A percentile compares a stretch with the other conserved stretches of the same genome.
These are phyloP conservation scores for Trametes polyzona DNA, from an alignment of 1,284 basidiomycete genomes.

Conservation along the genomic window DNA sequence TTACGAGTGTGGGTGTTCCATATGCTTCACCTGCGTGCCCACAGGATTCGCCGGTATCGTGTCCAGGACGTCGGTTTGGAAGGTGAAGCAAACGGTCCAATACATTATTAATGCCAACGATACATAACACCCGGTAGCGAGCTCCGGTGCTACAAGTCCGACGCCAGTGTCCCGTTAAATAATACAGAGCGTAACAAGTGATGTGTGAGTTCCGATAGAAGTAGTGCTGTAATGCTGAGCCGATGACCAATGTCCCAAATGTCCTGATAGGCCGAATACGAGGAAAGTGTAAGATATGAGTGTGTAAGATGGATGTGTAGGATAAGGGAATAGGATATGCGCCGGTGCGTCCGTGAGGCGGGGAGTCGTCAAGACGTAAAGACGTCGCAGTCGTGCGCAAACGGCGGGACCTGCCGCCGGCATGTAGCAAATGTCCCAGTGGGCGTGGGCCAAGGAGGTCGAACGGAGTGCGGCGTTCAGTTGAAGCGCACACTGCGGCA, in stretches of 20 bases:
- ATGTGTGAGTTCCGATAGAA: not conserved
- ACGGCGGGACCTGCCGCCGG: not conserved
- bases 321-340: not conserved
- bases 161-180: constrained; percentile 7
- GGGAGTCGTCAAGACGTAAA: not conserved
- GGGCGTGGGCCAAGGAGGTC: not conserved
- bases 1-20: not conserved
- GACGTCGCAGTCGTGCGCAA: not conserved
- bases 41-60: not conserved
- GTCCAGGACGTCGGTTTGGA: not conserved
- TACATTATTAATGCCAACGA: not conserved
- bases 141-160: not conserved
- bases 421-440: not conserved
- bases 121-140: not conserved
- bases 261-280: not conserved
- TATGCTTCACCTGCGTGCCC: not conserved
- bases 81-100: not conserved
- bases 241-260: not conserved
- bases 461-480: constrained; percentile 9
- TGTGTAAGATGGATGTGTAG: not conserved
- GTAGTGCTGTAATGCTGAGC: not conserved
- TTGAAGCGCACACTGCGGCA: constrained; percentile 48
- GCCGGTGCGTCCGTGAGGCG: not conserved
- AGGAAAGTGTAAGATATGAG: not conserved
- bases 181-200: not conserved